Conservation (phyloP, 2,329 filamentous ascomycete species). For the Trichoderma sp. region DNA sequence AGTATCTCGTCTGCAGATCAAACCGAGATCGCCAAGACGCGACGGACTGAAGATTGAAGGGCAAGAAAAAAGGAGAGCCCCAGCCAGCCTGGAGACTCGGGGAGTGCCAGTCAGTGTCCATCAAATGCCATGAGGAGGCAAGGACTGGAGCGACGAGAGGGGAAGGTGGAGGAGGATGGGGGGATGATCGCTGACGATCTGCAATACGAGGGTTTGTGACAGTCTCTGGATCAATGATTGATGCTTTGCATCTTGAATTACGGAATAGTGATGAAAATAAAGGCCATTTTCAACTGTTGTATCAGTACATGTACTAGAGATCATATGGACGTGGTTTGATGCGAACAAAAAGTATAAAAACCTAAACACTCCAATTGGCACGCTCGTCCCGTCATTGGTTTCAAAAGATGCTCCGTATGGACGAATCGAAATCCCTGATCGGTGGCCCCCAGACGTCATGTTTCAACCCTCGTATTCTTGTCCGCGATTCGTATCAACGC, state of each 20-base stretch:
- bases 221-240: too few species aligned
- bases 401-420: background rate
- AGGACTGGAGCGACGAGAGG: background rate
- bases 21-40: background rate
- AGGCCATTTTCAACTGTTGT: background rate
- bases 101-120: background rate
- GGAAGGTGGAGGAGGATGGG: background rate
- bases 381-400: background rate
- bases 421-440: background rate
- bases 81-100: too few species aligned
- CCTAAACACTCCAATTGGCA: background rate
- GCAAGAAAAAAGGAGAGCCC: background rate
- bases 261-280: background rate
- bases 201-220: background rate
- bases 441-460: background rate
- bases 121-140: background rate
- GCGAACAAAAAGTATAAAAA: background rate
- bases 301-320: background rate
- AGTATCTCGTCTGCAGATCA: background rate
- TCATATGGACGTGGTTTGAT: too few species aligned
- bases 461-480: constrained; percentile 11
- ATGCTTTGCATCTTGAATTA: background rate
- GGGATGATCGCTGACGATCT: constrained; percentile 1
- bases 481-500: constrained; percentile 6
- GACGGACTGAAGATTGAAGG: background rate